Conservation (phyloP, 164 flowering plant genomes). For the Euptelea pleiosperma region DNA sequence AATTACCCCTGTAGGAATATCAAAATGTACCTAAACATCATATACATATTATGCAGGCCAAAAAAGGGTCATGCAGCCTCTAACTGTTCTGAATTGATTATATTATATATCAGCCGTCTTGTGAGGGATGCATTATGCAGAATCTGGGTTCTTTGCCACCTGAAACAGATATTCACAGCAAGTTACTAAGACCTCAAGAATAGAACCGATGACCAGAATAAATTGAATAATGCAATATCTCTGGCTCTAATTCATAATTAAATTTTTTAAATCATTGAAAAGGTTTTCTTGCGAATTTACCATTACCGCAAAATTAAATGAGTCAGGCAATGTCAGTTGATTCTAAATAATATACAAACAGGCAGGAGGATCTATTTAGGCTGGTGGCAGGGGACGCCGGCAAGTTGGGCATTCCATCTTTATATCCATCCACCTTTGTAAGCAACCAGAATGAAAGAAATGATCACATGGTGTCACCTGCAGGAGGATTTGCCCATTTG, state of each 20-base stretch:
- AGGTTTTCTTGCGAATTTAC: no score
- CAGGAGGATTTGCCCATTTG: slow-evolving; percentile 6
- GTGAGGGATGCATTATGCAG: no score
- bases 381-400: slow-evolving; percentile 89
- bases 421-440: slow-evolving; percentile 99
- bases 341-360: slow-evolving; percentile 26
- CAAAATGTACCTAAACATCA: slow-evolving; percentile 1
- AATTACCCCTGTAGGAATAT: neutral
- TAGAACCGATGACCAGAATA: no score
- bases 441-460: slow-evolving; percentile 91
- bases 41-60: slow-evolving; percentile 8
- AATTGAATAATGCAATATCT: no score
- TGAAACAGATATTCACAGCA: neutral
- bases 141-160: slow-evolving; percentile 3
- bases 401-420: slow-evolving; percentile 99
- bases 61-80: neutral
- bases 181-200: no score
- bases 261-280: neutral
- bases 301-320: slow-evolving; percentile 15
- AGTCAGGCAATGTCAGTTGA: slow-evolving; percentile 18
- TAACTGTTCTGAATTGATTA: no score
- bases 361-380: slow-evolving; percentile 31
- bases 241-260: no score
- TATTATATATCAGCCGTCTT: no score
- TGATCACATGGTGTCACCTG: slow-evolving; percentile 99